phyloP scores from a whole-genome alignment of 2,329 filamentous ascomycete species.

The Colletotrichum liaoningense region DNA sequence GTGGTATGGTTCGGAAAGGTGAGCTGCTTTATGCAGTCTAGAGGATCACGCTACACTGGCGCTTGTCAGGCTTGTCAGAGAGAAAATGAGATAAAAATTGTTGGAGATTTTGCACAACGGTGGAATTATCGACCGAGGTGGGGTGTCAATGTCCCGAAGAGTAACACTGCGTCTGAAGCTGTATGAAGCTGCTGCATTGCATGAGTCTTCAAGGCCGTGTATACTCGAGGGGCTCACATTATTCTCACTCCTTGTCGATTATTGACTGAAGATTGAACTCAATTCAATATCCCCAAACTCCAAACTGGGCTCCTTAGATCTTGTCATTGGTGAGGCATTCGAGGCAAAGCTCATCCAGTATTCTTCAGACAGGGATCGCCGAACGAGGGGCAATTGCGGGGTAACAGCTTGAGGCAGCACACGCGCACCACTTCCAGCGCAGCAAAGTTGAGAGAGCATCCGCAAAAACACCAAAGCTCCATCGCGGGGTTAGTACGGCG shows the following conservation, averaged over 20 bases:
- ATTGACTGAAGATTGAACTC: background rate
- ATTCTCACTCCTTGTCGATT: background rate
- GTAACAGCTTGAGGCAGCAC: constrained; percentile 3
- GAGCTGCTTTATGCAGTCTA: background rate
- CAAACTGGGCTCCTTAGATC: background rate
- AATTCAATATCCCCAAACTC: background rate
- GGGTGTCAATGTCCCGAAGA: background rate
- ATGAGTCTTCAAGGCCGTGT: background rate
- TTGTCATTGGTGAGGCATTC: background rate
- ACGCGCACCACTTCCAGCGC: constrained; percentile 10
- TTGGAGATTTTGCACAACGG: background rate
- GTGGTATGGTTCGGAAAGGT: background rate
- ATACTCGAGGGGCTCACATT: too few relatives aligned
- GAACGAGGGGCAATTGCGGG: constrained; percentile 37
- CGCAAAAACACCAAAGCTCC: constrained; percentile 35
- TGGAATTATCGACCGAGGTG: constrained; percentile 25
- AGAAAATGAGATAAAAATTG: background rate
- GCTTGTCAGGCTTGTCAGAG: background rate
- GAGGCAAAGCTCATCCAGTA: background rate
- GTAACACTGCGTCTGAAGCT: background rate
- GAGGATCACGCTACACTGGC: background rate
- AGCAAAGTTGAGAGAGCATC: constrained; percentile 4
- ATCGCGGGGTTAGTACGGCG: constrained; percentile 30
- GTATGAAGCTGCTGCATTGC: background rate
- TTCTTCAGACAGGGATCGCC: constrained; percentile 9